Evolutionary conservation across 352 stramenopile species (phyloP).

Genomic region (Thraustochytrium sp.): DNA sequence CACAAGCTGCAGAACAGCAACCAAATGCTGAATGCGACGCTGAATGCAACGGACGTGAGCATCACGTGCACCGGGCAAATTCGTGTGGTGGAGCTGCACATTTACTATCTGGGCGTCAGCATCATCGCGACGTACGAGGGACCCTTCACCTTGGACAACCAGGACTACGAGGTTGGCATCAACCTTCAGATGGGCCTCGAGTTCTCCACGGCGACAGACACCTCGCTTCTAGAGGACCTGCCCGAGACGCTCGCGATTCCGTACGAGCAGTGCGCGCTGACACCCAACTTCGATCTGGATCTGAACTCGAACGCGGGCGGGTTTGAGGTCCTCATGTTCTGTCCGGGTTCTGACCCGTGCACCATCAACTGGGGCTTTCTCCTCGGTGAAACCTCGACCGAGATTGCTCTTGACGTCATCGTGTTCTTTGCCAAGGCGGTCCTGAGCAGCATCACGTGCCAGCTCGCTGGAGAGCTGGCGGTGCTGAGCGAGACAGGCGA

Average conservation of each 20-base stretch:
- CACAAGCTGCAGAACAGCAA: background rate
- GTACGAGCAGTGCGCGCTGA: background rate
- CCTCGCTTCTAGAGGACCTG: background rate
- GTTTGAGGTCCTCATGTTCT: background rate
- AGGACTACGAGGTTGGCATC: background rate
- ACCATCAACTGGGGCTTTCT: background rate
- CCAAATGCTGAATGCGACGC: background rate
- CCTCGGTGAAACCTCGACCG: background rate
- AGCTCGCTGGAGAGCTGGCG: background rate
- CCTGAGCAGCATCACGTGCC: background rate
- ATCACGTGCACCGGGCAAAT: background rate
- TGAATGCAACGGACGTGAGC: background rate
- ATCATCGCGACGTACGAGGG: background rate
- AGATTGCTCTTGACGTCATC: background rate
- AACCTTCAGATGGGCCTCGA: background rate
- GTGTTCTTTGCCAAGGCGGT: too few species aligned
- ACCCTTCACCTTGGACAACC: background rate
- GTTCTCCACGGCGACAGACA: background rate
- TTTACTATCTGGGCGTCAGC: background rate
- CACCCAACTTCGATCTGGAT: background rate
- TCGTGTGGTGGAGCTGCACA: background rate
- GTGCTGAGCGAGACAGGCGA: background rate
- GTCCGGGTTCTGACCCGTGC: background rate
- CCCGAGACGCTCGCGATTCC: background rate
- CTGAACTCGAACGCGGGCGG: background rate